Conservation (phyloP, 345 rosid species). For the Hevea brasiliensis region DNA sequence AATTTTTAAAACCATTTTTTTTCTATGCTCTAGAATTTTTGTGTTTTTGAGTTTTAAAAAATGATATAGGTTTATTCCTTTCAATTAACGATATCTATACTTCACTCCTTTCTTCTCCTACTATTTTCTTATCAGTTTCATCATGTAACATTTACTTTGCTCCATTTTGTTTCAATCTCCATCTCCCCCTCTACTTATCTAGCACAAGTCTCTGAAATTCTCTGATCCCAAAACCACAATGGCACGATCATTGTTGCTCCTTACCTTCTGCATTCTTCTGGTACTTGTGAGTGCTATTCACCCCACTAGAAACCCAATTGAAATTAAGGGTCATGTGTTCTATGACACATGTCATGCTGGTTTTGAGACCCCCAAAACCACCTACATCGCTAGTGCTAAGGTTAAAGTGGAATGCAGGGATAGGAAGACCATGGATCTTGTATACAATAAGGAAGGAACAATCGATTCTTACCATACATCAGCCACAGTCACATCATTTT, state of each 20-base stretch:
- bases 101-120: not conserved
- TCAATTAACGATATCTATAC: too few species aligned
- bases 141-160: too few species aligned
- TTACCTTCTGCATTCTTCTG: conserved; percentile 60
- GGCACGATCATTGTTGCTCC: conserved; percentile 44
- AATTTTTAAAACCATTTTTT: not conserved
- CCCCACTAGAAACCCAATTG: conserved; percentile 36
- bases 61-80: too few species aligned
- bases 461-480: too few species aligned
- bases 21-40: not conserved
- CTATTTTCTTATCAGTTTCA: not conserved
- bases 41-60: too few species aligned
- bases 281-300: conserved; percentile 44
- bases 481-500: too few species aligned
- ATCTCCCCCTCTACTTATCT: not conserved
- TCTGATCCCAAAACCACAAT: conserved; percentile 20
- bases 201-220: not conserved
- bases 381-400: conserved; percentile 67
- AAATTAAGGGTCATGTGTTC: conserved; percentile 60
- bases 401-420: conserved; percentile 67
- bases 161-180: not conserved
- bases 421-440: conserved; percentile 49
- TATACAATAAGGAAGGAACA: conserved; percentile 51
- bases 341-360: conserved; percentile 87
- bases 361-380: conserved; percentile 74